Percentiles rank a stretch among this genome's conserved stretches.
phyloP scores from a whole-genome alignment of 306 rosid species.

The Prunus mira region DNA sequence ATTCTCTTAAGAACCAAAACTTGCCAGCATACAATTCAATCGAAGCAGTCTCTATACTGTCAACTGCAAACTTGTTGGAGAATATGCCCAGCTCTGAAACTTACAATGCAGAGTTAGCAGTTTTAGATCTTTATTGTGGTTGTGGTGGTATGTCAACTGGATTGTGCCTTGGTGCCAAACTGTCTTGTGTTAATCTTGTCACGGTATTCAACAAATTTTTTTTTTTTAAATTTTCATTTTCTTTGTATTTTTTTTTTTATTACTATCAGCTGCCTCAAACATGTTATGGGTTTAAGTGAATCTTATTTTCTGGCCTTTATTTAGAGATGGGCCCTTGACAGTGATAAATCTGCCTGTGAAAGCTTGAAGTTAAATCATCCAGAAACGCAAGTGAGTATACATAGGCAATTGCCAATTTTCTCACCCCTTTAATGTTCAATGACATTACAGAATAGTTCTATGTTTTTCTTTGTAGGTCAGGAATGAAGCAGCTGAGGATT shows the following conservation, averaged over 20 bases:
- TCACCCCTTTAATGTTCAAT: not conserved
- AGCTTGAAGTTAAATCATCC: constrained; percentile 86
- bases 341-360: constrained; percentile 57
- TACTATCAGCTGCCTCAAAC: constrained; percentile 5
- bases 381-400: constrained; percentile 58
- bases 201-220: constrained; percentile 48
- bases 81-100: constrained; percentile 29
- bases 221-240: constrained; percentile 16
- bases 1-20: constrained; percentile 30
- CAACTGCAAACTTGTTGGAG: constrained; percentile 26
- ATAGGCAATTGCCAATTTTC: not conserved
- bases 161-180: constrained; percentile 78
- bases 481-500: constrained; percentile 83
- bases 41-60: constrained; percentile 26
- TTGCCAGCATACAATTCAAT: constrained; percentile 25
- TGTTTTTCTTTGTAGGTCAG: constrained; percentile 58
- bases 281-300: constrained; percentile 7
- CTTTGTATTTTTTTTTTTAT: constrained; percentile 5
- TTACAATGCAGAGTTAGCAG: constrained; percentile 38
- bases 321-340: constrained; percentile 93
- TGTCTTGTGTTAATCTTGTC: constrained; percentile 63
- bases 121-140: constrained; percentile 83
- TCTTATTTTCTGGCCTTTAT: constrained; percentile 26
- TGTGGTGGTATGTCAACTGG: constrained; percentile 99
- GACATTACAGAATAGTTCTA: constrained; percentile 14